Evolutionary conservation across 768 basidiomycete genomes (phyloP).

Genomic region (Podaxis sp.): DNA sequence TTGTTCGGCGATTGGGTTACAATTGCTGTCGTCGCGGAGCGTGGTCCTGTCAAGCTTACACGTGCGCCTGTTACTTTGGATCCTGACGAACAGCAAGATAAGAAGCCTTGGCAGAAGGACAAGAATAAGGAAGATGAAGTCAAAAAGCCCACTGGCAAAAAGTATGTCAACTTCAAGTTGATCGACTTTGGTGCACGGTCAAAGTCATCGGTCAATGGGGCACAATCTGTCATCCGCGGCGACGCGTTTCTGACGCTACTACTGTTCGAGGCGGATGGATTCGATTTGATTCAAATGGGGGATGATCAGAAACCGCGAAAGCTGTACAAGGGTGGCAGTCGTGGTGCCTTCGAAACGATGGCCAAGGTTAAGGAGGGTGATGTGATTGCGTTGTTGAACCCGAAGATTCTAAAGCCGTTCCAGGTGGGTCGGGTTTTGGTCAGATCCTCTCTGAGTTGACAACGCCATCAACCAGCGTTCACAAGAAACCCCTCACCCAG

Average conservation of each 20-base stretch:
- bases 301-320: slow-evolving; percentile 55
- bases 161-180: slow-evolving; percentile 84
- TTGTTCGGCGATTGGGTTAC: slow-evolving; percentile 94
- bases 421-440: slow-evolving; percentile 48
- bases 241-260: slow-evolving; percentile 83
- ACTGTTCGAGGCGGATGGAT: slow-evolving; percentile 84
- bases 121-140: slow-evolving; percentile 32
- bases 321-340: slow-evolving; percentile 84
- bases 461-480: slow-evolving; percentile 34
- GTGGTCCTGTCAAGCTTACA: slow-evolving; percentile 74
- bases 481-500: slow-evolving; percentile 67
- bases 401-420: slow-evolving; percentile 82
- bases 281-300: slow-evolving; percentile 53
- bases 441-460: slow-evolving; percentile 10
- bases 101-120: slow-evolving; percentile 35
- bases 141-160: slow-evolving; percentile 58
- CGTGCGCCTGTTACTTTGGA: slow-evolving; percentile 61
- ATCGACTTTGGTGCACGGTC: slow-evolving; percentile 76
- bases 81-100: slow-evolving; percentile 41
- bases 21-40: slow-evolving; percentile 92
- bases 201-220: slow-evolving; percentile 52
- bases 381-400: slow-evolving; percentile 88
- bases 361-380: slow-evolving; percentile 87
- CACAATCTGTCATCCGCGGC: slow-evolving; percentile 64
- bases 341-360: slow-evolving; percentile 88